Percentiles rank a stretch among this genome's conserved stretches.
Evolutionary conservation across 78 protist species (phyloP).

Genomic region (Dictyostelium intermedium): DNA sequence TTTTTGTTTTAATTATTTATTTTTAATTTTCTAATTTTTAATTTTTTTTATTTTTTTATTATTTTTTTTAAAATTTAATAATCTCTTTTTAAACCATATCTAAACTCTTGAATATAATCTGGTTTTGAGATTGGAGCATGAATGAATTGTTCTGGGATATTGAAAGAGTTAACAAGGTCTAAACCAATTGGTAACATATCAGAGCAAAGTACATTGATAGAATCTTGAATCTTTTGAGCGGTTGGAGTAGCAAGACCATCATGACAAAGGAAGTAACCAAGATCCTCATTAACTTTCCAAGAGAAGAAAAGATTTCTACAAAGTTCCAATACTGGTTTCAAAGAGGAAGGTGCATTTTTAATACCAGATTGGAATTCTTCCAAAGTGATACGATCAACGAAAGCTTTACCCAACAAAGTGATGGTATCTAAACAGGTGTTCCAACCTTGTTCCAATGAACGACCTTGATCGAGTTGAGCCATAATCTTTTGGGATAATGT

Average conservation of each 20-base stretch:
- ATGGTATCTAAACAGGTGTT: conserved; percentile 14
- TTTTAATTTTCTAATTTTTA: neutral
- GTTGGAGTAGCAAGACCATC: conserved; percentile 38
- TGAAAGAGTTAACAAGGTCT: conserved; percentile 59
- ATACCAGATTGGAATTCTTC: conserved; percentile 57
- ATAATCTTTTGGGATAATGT: conserved; percentile 38
- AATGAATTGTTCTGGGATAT: conserved; percentile 64
- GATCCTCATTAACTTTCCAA: conserved; percentile 53
- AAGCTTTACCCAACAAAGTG: conserved; percentile 51
- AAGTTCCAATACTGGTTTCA: conserved; percentile 47
- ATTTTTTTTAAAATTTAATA: neutral
- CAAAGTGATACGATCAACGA: conserved; percentile 55
- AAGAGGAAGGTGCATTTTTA: conserved; percentile 13
- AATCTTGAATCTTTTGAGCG: conserved; percentile 27
- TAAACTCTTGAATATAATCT: conserved; percentile 64
- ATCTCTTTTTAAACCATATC: conserved; percentile 64
- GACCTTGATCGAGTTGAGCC: conserved; percentile 50
- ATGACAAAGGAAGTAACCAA: conserved; percentile 62
- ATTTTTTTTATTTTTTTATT: neutral
- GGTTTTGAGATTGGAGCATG: conserved; percentile 74
- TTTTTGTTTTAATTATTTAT: neutral
- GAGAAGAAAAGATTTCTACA: conserved; percentile 46
- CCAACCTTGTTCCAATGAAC: conserved; percentile 48
- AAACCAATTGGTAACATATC: conserved; percentile 75
- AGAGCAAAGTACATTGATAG: conserved; percentile 22